A percentile compares a stretch with the other conserved stretches of the same genome.
Evolutionary conservation across 176 grass and related monocot genomes (phyloP).

Genomic region (Dendrocalamus sinicus): DNA sequence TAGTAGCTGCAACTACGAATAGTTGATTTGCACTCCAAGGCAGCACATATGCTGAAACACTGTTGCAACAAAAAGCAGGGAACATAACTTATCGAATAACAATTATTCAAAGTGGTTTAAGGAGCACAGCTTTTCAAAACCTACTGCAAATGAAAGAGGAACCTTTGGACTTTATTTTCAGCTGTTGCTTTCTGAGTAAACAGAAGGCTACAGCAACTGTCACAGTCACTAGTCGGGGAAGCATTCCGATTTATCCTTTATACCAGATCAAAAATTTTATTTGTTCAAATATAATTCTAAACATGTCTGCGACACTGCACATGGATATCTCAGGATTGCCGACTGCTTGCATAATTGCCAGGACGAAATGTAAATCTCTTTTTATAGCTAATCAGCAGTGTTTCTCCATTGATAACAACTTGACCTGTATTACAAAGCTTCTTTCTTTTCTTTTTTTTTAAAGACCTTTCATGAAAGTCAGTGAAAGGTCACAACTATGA

Average conservation of each 20-base stretch:
- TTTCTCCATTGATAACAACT: background rate
- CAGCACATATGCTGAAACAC: background rate
- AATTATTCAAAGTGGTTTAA: background rate
- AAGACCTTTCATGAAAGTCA: background rate
- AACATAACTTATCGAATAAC: background rate
- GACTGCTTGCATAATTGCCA: background rate
- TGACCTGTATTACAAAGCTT: too few species aligned
- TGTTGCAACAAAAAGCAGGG: background rate
- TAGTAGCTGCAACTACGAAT: background rate
- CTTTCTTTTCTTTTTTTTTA: too few species aligned
- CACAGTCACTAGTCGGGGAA: background rate
- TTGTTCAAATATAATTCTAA: background rate
- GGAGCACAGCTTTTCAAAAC: background rate
- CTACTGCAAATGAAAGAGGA: background rate
- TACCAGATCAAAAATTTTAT: background rate
- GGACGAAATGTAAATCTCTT: background rate
- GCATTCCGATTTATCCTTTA: background rate
- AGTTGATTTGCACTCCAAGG: background rate
- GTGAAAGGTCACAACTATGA: constrained; percentile 5
- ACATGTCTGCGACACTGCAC: background rate
- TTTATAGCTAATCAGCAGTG: background rate
- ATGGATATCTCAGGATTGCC: constrained; percentile 21
- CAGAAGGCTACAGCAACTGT: background rate
- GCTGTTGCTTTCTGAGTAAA: background rate
- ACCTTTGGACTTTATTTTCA: background rate